Percentiles rank a stretch among this genome's conserved stretches.
phyloP scores from a whole-genome alignment of 2,329 filamentous ascomycete genomes.

The Epichloe baconii region DNA sequence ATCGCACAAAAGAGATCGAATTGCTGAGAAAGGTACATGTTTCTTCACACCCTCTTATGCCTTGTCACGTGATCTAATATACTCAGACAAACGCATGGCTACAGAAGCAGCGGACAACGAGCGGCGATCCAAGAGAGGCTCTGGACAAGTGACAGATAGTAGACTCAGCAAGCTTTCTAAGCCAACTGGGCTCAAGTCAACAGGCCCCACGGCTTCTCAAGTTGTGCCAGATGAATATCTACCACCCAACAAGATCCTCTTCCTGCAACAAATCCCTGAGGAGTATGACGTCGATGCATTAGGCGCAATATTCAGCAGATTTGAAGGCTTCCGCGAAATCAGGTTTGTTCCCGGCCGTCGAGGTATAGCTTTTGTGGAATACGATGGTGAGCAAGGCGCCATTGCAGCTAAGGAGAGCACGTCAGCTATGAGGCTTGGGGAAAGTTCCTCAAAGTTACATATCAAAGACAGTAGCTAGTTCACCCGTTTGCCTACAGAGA shows the following conservation, averaged over 20 bases:
- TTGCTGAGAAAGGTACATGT: slow-evolving; percentile 78
- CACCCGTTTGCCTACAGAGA: not conserved
- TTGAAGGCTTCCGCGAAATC: slow-evolving; percentile 90
- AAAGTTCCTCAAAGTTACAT: slow-evolving; percentile 88
- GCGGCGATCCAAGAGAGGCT: slow-evolving; percentile 55
- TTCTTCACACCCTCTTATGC: not conserved
- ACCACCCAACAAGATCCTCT: slow-evolving; percentile 92
- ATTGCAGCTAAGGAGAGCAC: slow-evolving; percentile 92
- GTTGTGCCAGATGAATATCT: slow-evolving; percentile 96
- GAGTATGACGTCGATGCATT: slow-evolving; percentile 73
- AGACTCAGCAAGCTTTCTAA: slow-evolving; percentile 55
- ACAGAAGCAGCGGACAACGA: slow-evolving; percentile 66
- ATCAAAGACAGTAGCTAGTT: slow-evolving; percentile 66
- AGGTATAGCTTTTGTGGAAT: slow-evolving; percentile 93
- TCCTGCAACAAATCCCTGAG: slow-evolving; percentile 83
- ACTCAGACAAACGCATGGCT: slow-evolving; percentile 61
- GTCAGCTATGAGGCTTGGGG: slow-evolving; percentile 65
- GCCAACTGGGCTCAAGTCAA: slow-evolving; percentile 57
- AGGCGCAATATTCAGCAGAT: slow-evolving; percentile 69
- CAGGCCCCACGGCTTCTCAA: slow-evolving; percentile 50
- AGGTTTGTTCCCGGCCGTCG: slow-evolving; percentile 74
- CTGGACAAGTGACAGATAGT: slow-evolving; percentile 32
- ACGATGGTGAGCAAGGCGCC: slow-evolving; percentile 77
- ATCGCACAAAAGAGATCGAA: slow-evolving; percentile 65
- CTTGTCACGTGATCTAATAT: not conserved